Evolutionary conservation across 331 rosid species (phyloP), one percentile per base, ranked within the genome.

Genomic region (Saraca asoca): DNA sequence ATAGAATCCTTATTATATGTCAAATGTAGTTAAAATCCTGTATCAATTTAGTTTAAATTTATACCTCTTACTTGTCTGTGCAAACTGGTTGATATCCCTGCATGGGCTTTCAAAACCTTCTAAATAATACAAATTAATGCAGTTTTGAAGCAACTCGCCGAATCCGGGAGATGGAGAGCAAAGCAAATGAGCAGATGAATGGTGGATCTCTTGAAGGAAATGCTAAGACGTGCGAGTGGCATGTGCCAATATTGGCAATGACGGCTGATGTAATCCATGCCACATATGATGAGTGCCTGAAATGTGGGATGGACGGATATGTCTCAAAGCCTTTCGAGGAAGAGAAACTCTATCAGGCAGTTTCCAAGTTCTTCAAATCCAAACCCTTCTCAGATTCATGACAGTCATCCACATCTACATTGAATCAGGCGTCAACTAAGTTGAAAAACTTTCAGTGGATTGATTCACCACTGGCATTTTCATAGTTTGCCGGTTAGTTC

Each of bases 251-350:
- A 70, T 75, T 94, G 64, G 99, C 99, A 50, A 94, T 94, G 99
- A 94, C 99, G 11, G 99, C 99, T 0, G 99, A 94, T 34, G 97
- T 94, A 48, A 90, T 94, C 57, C 99, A 90, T 24, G 96, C 99
- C 4, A 94, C 99, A 8, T 83, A 85, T 6, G 99, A 94, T 0
- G 76, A 88, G 65, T 94, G 99, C 85, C 66, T 83, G 31, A 79
- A 90, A 72, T 83, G 82, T 58, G 99, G 99, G 12, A 94, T 94
- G 99, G 97, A 94, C 15, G 99, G 97, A n/a, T 94, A 90, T 11
- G 99, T 94, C 13, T 88, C 99, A 3, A 94, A 94, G 68, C 99
- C 99, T n/a, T 94, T 94, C 35, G 96, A 94, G 83, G 97, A 90
- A 80, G 95, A 94, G 75, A 94, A 90, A 74, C 93, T 94, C 35